These are phyloP conservation scores for Aspergillus sp. DNA, from an alignment of 2,329 filamentous ascomycete genomes.

Conservation along the genomic window DNA sequence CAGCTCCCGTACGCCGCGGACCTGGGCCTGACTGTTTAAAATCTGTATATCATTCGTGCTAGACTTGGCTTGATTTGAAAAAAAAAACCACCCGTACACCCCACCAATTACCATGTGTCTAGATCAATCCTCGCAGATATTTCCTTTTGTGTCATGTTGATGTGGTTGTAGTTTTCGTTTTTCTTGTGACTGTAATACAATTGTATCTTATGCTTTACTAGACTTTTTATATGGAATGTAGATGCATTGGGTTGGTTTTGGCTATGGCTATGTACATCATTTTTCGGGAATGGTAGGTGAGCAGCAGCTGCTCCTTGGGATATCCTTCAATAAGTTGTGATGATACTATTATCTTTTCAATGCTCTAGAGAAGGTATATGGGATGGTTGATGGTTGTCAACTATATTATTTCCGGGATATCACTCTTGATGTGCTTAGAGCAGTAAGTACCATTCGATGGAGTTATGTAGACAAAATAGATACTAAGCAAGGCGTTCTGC, in stretches of 20 bases:
- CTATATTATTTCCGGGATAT: too few relatives aligned
- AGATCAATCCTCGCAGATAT: conserved; percentile 32
- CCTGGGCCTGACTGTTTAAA: conserved; percentile 87
- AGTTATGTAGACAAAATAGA: too few relatives aligned
- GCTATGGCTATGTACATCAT: background rate
- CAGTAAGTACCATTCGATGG: too few relatives aligned
- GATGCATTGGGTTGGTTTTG: background rate
- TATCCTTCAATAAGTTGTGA: too few relatives aligned
- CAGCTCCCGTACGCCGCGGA: conserved; percentile 89
- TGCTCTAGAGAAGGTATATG: too few relatives aligned
- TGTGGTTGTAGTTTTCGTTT: conserved; percentile 24
- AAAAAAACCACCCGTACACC: background rate
- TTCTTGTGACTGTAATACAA: conserved; percentile 34
- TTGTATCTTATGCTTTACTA: conserved; percentile 27
- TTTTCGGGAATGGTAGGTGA: too few relatives aligned
- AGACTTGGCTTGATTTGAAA: conserved; percentile 25
- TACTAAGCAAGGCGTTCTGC: too few relatives aligned
- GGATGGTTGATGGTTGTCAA: too few relatives aligned
- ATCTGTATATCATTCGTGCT: conserved; percentile 31
- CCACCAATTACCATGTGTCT: conserved; percentile 26
- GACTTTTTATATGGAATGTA: conserved; percentile 1
- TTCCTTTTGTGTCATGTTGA: conserved; percentile 19
- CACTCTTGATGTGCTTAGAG: too few relatives aligned
- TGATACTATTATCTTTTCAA: too few relatives aligned
- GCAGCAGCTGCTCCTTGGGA: too few relatives aligned